Base-by-base conservation (phyloP, 2,329 filamentous ascomycete genomes). In the Magnaporthiopsis poae region DNA sequence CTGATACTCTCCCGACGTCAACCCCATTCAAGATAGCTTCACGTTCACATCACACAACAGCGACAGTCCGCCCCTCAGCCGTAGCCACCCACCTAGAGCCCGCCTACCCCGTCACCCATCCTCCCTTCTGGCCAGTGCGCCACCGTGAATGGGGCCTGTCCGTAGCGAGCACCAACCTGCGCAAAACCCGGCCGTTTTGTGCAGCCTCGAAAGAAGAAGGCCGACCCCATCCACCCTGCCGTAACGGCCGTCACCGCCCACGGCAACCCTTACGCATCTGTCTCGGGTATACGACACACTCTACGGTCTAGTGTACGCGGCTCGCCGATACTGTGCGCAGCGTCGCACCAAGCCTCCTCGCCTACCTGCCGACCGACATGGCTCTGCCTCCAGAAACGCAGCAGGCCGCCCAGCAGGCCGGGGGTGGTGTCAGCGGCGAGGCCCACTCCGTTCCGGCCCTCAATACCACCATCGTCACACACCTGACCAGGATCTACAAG, bases 401-500 rank as follows among this genome's bases (percentile, higher is more conserved):
- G 67, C 80, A 82, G 68, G 81, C 81, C 46, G 56, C 64, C 12
- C 35, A 36, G 9, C 35, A 36, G 68, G 81, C 81, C 13, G 82
- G 81, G 67, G 82, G 81, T 68, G 82, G 81, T 60, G 77, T 78
- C 36, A 79, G 78, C 69, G 78, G 77, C 60, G 75, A 78, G 63
- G 72, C 77, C 29, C 78, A 76, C 66, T 73, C 72, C 60, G 74
- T 85, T 70, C 71, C 77, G 59, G 74, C 77, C 29, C 68, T 86
- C 61, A 78, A 79, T 69, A 70, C 76, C 5, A 71, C 77, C 8
- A 70, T 81, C 36, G 70, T 81, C 56, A 69, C 73, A 9, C 79
- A 83, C 66, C 75, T 86, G 25, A 76, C 79, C 70, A 77, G 75
- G 66, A 76, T 85, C 65, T 86, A 81, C 73, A 72, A 77, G 59